Conservation (phyloP, 2,329 filamentous ascomycete species). For the Keithomyces neogunnii region DNA sequence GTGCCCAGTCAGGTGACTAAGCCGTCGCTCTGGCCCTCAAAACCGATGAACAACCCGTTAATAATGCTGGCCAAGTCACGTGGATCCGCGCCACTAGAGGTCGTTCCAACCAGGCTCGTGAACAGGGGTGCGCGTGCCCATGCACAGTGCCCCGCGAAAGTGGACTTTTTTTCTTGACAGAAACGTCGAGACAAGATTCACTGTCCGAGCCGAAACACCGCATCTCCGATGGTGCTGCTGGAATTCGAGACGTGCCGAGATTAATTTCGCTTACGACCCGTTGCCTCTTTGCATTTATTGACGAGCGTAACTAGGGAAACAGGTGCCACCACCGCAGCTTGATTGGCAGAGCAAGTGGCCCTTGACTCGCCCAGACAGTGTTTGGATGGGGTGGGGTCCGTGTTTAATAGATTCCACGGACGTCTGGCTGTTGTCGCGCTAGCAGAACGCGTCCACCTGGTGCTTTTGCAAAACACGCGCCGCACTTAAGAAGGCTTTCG, state of each 20-base stretch:
- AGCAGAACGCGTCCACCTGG: constrained; percentile 15
- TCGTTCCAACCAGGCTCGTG: not conserved
- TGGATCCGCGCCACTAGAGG: constrained; percentile 13
- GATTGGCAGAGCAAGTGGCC: constrained; percentile 7
- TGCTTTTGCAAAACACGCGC: constrained; percentile 20
- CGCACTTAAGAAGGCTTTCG: constrained; percentile 27
- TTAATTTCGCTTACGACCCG: not conserved
- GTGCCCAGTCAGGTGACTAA: not conserved
- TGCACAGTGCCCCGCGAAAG: constrained; percentile 2
- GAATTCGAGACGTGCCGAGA: not conserved
- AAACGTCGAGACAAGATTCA: not conserved
- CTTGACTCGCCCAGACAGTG: not conserved
- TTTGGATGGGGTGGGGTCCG: constrained; percentile 8
- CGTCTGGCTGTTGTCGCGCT: constrained; percentile 20
- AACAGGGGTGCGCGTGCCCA: constrained; percentile 2
- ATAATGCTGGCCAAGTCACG: constrained; percentile 10
- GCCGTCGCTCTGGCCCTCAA: not conserved
- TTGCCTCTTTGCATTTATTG: not conserved
- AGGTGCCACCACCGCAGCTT: not conserved
- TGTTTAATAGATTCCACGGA: constrained; percentile 19
- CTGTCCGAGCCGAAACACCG: constrained; percentile 1
- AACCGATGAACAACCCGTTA: not conserved
- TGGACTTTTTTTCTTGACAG: not conserved
- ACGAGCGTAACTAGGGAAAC: not conserved
- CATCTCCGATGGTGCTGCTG: not conserved